A percentile compares a stretch with the other conserved stretches of the same genome.
Evolutionary conservation across 2,329 filamentous ascomycete genomes (phyloP).

Genomic region (Aureobasidium sp.): DNA sequence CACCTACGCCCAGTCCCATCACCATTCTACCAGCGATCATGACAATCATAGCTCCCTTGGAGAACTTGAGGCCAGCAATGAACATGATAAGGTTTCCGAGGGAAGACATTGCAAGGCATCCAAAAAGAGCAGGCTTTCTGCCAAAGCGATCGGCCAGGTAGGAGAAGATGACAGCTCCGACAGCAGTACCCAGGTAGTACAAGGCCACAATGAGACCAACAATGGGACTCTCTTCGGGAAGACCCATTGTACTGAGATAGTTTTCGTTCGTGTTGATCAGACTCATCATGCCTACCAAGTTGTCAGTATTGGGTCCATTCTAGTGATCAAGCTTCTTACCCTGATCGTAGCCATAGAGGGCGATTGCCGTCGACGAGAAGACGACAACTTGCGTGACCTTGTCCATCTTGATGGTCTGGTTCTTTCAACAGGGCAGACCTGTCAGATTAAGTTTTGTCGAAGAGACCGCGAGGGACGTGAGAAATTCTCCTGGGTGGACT

Average conservation of each 20-base stretch:
- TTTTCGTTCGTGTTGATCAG: constrained; percentile 46
- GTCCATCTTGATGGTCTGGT: constrained; percentile 20
- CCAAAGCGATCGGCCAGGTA: constrained; percentile 45
- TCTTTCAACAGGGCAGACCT: constrained; percentile 6
- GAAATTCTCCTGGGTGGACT: neutral
- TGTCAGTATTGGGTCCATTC: neutral
- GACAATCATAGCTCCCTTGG: constrained; percentile 34
- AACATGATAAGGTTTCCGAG: constrained; percentile 55
- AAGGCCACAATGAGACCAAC: constrained; percentile 53
- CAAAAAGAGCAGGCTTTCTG: constrained; percentile 47
- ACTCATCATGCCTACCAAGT: constrained; percentile 40
- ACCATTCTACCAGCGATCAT: constrained; percentile 44
- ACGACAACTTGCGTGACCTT: constrained; percentile 38
- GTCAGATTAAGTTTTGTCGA: neutral
- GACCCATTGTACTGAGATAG: constrained; percentile 51
- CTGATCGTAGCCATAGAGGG: constrained; percentile 43
- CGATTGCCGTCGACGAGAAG: constrained; percentile 46
- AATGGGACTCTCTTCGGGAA: constrained; percentile 40
- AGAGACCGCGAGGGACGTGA: neutral
- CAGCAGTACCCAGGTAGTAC: constrained; percentile 54
- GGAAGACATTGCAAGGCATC: constrained; percentile 44
- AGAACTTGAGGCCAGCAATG: constrained; percentile 42
- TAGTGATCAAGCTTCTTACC: constrained; percentile 13
- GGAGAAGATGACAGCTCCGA: constrained; percentile 50
- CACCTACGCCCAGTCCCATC: constrained; percentile 51